Evolutionary conservation across 805 yeast genomes (phyloP), one percentile per base, ranked within the genome.

Genomic region (Dipodascopsis tothii): DNA sequence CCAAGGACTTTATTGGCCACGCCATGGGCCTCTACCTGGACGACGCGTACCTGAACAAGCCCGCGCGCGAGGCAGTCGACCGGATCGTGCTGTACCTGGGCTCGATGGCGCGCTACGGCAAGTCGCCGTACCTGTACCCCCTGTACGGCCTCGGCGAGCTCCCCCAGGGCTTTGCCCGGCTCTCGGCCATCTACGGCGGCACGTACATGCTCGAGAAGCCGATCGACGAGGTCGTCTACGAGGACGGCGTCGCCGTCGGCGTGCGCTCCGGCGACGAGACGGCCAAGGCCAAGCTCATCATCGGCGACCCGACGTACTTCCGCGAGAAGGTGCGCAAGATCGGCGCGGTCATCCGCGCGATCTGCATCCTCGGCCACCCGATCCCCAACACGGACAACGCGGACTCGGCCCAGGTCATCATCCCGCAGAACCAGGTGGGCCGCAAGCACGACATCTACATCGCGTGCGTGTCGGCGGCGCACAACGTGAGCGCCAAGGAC

Each of bases 121-220:
- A 88, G 66, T 84, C 95, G 5, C 98, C 98, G 9, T 92, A 92
- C 63, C 75, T 92, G 50, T 92, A 92, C 62, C 98, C 98, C 38
- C 71, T 90, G 59, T 92, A 92, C 61, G 98, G 98, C 5, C 74
- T 92, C 46, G 98, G 98, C 41, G 98, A 92, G 66, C 73, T 92
- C 48, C 98, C 98, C n/a, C 98, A 92, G 68, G 98, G 96, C 5
- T 92, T 92, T 70, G 96, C 97, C 7, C 77, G 98, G 35, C 76
- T 92, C 50, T 81, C 94, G 41, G 98, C 98, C 21, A 90, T 92
- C 54, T 87, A 92, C 61, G 98, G 98, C 52, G 98, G 98, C 59
- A 90, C 97, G 17, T 92, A 87, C 63, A 92, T 92, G 98, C 76
- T 92, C 60, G 95, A 87, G 62, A 90, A 95, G 25, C 96, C 96